phyloP scores from a whole-genome alignment of 1,139 yeast species.

The Debaryomycetaceae sp. region DNA sequence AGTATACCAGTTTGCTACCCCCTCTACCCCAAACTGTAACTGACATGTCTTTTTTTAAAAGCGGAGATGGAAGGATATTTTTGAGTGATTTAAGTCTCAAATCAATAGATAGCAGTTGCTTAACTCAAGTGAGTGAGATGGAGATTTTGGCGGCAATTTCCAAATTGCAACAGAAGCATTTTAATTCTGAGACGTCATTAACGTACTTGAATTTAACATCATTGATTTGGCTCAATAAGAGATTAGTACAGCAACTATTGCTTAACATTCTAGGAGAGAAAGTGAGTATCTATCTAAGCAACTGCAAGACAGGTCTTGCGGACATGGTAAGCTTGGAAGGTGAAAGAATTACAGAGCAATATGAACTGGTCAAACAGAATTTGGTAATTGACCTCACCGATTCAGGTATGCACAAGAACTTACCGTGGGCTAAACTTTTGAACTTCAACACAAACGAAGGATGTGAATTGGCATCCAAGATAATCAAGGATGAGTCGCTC shows the following conservation, averaged over 20 bases:
- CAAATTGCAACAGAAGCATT: conserved; percentile 19
- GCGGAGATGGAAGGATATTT: conserved; percentile 40
- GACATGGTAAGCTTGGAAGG: background rate
- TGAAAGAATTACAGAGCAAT: conserved; percentile 1
- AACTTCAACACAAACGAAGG: conserved; percentile 31
- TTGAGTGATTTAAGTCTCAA: conserved; percentile 42
- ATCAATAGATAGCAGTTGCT: conserved; percentile 33
- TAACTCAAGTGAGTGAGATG: conserved; percentile 30
- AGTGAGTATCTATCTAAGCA: conserved; percentile 9
- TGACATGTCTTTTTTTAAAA: conserved; percentile 26
- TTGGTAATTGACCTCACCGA: conserved; percentile 45
- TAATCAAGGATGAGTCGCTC: conserved; percentile 30
- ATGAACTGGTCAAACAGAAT: conserved; percentile 14
- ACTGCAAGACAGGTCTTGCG: conserved; percentile 8
- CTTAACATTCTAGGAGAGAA: conserved; percentile 8
- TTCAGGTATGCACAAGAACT: conserved; percentile 57
- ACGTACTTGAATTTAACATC: conserved; percentile 39
- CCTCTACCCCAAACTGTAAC: conserved; percentile 29
- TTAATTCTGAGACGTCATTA: conserved; percentile 17
- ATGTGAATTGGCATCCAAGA: conserved; percentile 26
- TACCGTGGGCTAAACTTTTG: conserved; percentile 51
- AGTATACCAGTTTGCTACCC: conserved; percentile 37
- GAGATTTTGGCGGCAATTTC: conserved; percentile 35
- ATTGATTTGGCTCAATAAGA: conserved; percentile 52
- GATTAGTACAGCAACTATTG: conserved; percentile 32